These are phyloP conservation scores for Claviceps spartinae DNA, from an alignment of 2,329 filamentous ascomycete species.

Conservation along the genomic window DNA sequence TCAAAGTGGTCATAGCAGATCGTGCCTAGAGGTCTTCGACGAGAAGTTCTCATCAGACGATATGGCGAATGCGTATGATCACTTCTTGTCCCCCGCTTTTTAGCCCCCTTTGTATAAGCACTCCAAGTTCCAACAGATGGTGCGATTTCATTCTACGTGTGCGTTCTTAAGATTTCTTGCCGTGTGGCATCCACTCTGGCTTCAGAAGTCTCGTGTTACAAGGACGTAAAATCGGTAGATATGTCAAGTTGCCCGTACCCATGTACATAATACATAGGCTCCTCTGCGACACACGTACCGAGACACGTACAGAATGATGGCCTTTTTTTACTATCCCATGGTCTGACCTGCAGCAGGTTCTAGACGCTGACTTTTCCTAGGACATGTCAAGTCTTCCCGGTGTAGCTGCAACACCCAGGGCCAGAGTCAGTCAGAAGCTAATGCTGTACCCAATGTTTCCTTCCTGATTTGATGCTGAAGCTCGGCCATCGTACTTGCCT, in stretches of 20 bases:
- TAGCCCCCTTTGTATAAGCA: not conserved
- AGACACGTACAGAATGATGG: not conserved
- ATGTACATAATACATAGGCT: not conserved
- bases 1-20: not conserved
- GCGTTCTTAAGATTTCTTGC: not conserved
- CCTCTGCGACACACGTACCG: not conserved
- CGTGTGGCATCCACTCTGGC: not conserved
- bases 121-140: not conserved
- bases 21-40: not conserved
- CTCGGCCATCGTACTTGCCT: not conserved
- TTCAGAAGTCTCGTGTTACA: not conserved
- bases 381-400: constrained; percentile 36
- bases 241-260: not conserved
- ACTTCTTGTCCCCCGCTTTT: not conserved
- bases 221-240: not conserved
- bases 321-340: too few species aligned
- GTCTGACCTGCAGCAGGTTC: constrained; percentile 5
- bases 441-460: constrained; percentile 3
- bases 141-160: not conserved
- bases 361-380: constrained; percentile 15
- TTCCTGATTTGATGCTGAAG: not conserved
- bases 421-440: constrained; percentile 37
- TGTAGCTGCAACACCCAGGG: constrained; percentile 38
- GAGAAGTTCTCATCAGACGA: too few species aligned
- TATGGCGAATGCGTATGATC: not conserved